Evolutionary conservation across 441 rosid species (phyloP).

Genomic region (Populus hybrid): DNA sequence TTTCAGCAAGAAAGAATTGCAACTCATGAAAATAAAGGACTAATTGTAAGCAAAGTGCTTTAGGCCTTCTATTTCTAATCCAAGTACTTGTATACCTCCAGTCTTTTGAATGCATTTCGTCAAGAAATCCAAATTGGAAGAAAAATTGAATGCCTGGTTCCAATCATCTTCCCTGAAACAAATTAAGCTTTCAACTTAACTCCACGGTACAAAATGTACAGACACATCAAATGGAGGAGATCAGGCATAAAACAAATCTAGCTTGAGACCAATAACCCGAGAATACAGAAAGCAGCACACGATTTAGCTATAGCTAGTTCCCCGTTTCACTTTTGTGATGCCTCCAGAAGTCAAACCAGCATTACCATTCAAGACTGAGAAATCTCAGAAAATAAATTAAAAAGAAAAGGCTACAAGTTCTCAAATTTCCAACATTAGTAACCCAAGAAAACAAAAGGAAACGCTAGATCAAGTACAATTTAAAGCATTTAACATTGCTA

Average conservation of each 20-base stretch:
- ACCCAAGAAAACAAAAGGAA: slow-evolving; percentile 6
- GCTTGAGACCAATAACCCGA: background rate
- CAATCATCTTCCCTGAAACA: slow-evolving; percentile 84
- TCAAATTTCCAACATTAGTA: background rate
- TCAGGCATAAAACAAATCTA: background rate
- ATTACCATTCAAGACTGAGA: background rate
- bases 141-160: slow-evolving; percentile 79
- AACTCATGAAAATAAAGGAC: no score
- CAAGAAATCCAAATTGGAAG: slow-evolving; percentile 74
- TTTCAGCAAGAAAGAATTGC: background rate
- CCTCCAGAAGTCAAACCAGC: background rate
- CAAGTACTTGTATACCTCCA: slow-evolving; percentile 38
- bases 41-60: background rate
- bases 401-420: background rate
- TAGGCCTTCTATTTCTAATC: background rate
- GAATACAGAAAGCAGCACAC: background rate
- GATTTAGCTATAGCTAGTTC: background rate
- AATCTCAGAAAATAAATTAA: background rate
- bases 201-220: slow-evolving; percentile 2
- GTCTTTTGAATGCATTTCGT: slow-evolving; percentile 55
- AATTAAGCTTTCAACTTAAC: slow-evolving; percentile 9
- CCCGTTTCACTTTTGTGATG: background rate
- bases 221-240: background rate
- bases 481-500: background rate
- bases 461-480: background rate